Percentiles rank a stretch among this genome's conserved stretches.
phyloP scores from a whole-genome alignment of 805 yeast species.

The Candida wancherniae region DNA sequence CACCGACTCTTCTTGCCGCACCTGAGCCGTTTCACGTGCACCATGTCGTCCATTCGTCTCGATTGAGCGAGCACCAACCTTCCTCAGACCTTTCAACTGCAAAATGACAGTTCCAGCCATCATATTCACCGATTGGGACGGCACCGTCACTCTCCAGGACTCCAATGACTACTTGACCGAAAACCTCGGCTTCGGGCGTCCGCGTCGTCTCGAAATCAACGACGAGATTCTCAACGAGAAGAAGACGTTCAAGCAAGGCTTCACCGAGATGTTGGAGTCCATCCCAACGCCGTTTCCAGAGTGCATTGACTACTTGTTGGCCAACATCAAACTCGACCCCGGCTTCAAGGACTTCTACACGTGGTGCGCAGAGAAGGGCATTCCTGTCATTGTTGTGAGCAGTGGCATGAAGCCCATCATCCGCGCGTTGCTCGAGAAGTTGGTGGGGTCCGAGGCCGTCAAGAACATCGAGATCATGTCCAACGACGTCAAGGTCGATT shows the following conservation, averaged over 20 bases:
- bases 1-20: too few relatives aligned
- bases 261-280: conserved; percentile 78
- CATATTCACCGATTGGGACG: conserved; percentile 96
- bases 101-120: conserved; percentile 50
- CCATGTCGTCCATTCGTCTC: too few relatives aligned
- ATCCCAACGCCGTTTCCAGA: conserved; percentile 71
- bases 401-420: conserved; percentile 95
- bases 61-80: too few relatives aligned
- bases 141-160: conserved; percentile 93
- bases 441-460: conserved; percentile 75
- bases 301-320: conserved; percentile 66
- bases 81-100: too few relatives aligned
- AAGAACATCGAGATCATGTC: conserved; percentile 74
- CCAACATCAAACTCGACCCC: conserved; percentile 74
- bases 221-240: conserved; percentile 66
- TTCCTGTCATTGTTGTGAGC: conserved; percentile 85
- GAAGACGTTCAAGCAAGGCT: conserved; percentile 76
- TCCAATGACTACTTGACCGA: conserved; percentile 92
- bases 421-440: conserved; percentile 62
- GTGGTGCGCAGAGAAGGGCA: conserved; percentile 66
- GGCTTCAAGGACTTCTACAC: conserved; percentile 80
- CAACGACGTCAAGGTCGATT: conserved; percentile 59
- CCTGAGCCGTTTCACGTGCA: too few relatives aligned
- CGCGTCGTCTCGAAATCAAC: conserved; percentile 61
- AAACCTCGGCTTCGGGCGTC: conserved; percentile 77